Conservation (phyloP, 108 stramenopile species). For the Cyclotella distinguenda region DNA sequence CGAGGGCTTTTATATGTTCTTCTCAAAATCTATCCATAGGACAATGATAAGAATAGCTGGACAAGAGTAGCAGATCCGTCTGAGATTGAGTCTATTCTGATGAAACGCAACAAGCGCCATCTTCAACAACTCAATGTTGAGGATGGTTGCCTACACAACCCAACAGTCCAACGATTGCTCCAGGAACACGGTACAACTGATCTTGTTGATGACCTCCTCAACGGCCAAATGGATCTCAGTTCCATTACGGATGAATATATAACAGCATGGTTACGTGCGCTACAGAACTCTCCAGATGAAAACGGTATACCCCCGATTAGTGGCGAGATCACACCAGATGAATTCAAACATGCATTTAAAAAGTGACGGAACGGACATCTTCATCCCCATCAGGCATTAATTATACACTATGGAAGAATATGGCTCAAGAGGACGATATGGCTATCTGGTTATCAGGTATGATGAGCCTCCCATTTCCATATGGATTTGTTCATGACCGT, state of each 20-base stretch:
- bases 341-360: slow-evolving; percentile 11
- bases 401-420: slow-evolving; percentile 26
- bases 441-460: neutral
- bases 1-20: neutral
- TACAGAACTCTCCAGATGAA: no score
- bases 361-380: slow-evolving; percentile 6
- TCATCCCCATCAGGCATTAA: slow-evolving; percentile 2
- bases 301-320: no score
- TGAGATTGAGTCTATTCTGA: neutral
- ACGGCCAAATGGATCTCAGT: no score
- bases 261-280: no score
- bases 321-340: slow-evolving; percentile 3
- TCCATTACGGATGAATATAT: no score
- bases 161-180: no score
- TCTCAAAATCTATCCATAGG: neutral
- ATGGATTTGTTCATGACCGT: slow-evolving; percentile 5
- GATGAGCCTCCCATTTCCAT: slow-evolving; percentile 10
- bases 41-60: neutral
- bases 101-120: neutral
- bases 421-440: neutral
- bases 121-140: no score
- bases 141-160: no score
- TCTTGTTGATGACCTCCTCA: no score
- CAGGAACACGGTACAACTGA: no score
- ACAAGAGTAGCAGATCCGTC: no score